Conservation (phyloP, 331 rosid species). For the Stylosanthes scabra region DNA sequence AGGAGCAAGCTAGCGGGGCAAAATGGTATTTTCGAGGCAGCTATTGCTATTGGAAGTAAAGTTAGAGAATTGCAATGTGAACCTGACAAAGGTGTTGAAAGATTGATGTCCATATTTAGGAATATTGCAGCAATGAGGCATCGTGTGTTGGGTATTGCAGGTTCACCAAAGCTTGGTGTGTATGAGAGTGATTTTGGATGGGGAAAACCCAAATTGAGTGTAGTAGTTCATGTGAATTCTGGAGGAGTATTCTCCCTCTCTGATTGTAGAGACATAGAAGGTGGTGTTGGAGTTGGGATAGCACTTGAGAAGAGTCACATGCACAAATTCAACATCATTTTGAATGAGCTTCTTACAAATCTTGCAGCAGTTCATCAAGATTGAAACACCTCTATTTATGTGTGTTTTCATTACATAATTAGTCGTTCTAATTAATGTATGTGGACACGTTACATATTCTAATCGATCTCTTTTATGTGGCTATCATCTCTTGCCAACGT, state of each 20-base stretch:
- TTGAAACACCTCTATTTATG: not conserved
- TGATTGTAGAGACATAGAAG: slow-evolving; percentile 40
- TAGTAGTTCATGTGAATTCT: not conserved
- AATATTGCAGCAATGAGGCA: not conserved
- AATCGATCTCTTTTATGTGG: too few relatives aligned
- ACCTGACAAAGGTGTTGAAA: not conserved
- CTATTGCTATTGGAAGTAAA: not conserved
- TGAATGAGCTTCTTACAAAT: slow-evolving; percentile 29
- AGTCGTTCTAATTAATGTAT: too few relatives aligned
- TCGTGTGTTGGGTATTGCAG: not conserved
- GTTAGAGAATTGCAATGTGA: not conserved
- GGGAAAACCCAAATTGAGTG: not conserved
- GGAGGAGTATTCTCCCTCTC: not conserved
- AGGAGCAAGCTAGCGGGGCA: not conserved
- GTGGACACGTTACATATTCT: too few relatives aligned
- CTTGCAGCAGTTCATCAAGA: not conserved
- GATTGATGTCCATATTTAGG: not conserved
- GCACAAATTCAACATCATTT: slow-evolving; percentile 32
- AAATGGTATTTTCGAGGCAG: not conserved
- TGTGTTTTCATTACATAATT: too few relatives aligned
- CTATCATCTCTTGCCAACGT: too few relatives aligned
- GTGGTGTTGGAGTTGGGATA: slow-evolving; percentile 50
- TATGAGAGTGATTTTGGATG: not conserved
- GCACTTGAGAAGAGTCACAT: slow-evolving; percentile 22
- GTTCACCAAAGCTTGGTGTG: not conserved